phyloP scores from a whole-genome alignment of 805 yeast species.

The Candida cerambycidarum region DNA sequence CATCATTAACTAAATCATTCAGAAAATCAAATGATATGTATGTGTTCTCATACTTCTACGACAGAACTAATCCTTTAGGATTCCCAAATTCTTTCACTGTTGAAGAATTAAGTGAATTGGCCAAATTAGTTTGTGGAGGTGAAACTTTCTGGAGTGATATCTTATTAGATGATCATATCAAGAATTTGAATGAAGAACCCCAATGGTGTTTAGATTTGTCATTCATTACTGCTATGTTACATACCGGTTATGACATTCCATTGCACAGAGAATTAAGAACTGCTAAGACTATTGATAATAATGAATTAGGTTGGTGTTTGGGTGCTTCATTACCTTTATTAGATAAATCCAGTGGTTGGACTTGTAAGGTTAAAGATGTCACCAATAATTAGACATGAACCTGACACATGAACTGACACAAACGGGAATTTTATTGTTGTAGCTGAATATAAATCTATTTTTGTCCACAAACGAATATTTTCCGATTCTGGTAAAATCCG shows the following conservation, averaged over 20 bases:
- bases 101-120: conserved; percentile 77
- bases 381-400: not conserved
- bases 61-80: conserved; percentile 90
- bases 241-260: conserved; percentile 97
- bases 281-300: conserved; percentile 83
- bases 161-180: conserved; percentile 63
- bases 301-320: conserved; percentile 97
- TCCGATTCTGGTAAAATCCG: no score
- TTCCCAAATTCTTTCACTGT: conserved; percentile 90
- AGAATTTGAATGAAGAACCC: conserved; percentile 72
- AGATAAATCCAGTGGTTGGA: conserved; percentile 68
- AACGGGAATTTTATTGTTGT: no score
- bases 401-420: no score
- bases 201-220: conserved; percentile 93
- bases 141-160: conserved; percentile 71
- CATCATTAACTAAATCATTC: conserved; percentile 80
- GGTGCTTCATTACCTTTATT: conserved; percentile 95
- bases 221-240: conserved; percentile 85
- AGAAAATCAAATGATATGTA: conserved; percentile 71
- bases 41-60: conserved; percentile 93
- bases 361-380: conserved; percentile 47
- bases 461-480: no score
- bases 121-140: conserved; percentile 85
- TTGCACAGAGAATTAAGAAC: conserved; percentile 85
- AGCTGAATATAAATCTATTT: no score